phyloP scores from a whole-genome alignment of 371 early-diverging fungal genomes.

The Dichotomocladium elegans region DNA sequence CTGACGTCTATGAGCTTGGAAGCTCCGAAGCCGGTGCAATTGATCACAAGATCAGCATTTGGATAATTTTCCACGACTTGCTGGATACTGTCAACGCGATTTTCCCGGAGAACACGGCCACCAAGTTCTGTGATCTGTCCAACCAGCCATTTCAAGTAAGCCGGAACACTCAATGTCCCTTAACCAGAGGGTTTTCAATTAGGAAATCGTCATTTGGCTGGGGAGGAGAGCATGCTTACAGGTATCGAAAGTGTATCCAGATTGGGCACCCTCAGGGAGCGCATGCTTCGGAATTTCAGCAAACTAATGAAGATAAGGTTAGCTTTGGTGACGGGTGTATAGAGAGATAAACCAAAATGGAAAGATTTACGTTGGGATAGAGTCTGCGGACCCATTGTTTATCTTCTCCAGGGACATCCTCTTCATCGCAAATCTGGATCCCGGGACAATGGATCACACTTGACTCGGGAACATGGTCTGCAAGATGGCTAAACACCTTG shows the following conservation, averaged over 20 bases:
- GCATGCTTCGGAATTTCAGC: slow-evolving; percentile 16
- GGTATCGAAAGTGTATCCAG: slow-evolving; percentile 28
- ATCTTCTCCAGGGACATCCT: slow-evolving; percentile 21
- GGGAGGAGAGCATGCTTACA: slow-evolving; percentile 20
- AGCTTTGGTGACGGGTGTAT: no score
- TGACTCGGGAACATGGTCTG: slow-evolving; percentile 29
- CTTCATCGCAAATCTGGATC: slow-evolving; percentile 14
- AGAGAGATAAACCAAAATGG: not conserved
- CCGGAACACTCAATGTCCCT: slow-evolving; percentile 37
- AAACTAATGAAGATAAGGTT: no score
- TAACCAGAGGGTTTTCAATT: no score
- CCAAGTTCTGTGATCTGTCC: slow-evolving; percentile 49
- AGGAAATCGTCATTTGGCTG: no score
- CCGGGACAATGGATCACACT: slow-evolving; percentile 27
- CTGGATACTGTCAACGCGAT: slow-evolving; percentile 45
- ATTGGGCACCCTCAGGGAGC: slow-evolving; percentile 12
- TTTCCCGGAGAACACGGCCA: slow-evolving; percentile 43
- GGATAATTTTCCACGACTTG: slow-evolving; percentile 41
- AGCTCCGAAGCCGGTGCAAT: slow-evolving; percentile 72
- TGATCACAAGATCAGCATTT: slow-evolving; percentile 58
- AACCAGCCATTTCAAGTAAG: slow-evolving; percentile 65
- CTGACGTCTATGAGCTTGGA: slow-evolving; percentile 61
- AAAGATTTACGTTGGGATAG: slow-evolving; percentile 24
- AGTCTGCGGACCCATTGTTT: slow-evolving; percentile 27
- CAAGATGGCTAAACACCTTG: slow-evolving; percentile 29